Base-by-base conservation (phyloP, 2,329 filamentous ascomycete genomes). In the Scopulariopsis brevicaulis region DNA sequence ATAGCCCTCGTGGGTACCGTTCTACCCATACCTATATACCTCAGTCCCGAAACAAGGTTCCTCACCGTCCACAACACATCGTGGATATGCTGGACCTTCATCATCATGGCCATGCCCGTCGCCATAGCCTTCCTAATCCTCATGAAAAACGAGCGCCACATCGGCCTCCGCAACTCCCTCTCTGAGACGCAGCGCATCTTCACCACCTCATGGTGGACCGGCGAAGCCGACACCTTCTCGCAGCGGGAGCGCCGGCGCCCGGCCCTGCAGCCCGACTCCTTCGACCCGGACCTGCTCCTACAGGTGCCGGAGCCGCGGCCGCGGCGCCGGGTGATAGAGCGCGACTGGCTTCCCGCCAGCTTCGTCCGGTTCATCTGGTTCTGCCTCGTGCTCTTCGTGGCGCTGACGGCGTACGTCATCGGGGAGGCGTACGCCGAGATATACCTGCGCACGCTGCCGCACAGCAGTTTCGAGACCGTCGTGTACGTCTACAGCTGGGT, bases 401-500 rank as follows among this genome's bases (percentile, higher is more conserved):
- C 80, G 14, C 73, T 87, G 62, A 73, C 86, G 64, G 84, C 83
- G 15, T 87, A 87, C 68, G 79, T 86, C 11, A 75, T 87, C 62
- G 84, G 84, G 66, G 84, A 87, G 68, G 82, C 82, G 1, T 87
- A 87, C 66, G 84, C 84, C 18, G 84, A 87, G 70, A 80, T 86
- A 14, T 87, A 87, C 63, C 73, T 87, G 43, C 77, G 82, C 46
- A 87, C 84, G 0, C 70, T 87, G 59, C 84, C 84, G 4, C 84
- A 87, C 65, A 78, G 80, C 69, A 86, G 78, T 60, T 73, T 84
- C 62, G 83, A 87, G 67, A 87, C 84, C 0, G 80, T 87, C 56
- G 75, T 85, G 12, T 87, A 87, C 65, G 84, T 87, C 54, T 87
- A 87, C 67, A 84, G 82, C 55, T 87, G 84, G 84, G 82, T 87